Evolutionary conservation across 2,329 filamentous ascomycete species (phyloP), one percentile per base, ranked within the genome.

Genomic region (Talaromyces pinophilus): DNA sequence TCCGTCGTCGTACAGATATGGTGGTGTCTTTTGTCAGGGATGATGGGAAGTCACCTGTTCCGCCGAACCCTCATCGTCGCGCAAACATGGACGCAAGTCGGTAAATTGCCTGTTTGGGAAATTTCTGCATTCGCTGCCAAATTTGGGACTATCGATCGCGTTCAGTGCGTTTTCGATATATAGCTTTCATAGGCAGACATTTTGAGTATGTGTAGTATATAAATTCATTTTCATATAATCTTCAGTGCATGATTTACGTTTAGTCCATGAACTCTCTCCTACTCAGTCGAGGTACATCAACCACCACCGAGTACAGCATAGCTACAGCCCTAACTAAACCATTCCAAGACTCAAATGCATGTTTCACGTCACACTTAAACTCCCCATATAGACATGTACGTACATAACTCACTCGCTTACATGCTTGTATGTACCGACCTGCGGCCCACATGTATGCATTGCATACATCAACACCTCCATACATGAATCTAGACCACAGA

Each of bases 31-130:
- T 54, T 57, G 46, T 44, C 17, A 44, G 48, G 22, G 22, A 28
- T 19, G 22, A 28, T 19, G 35, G 19, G 25, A 62, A 62, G 40
- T 60, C 57, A 60, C 57, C 35, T 60, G 57, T 60, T 46, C 57
- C 11, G 19, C 22, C 17, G 17, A 46, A 60, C 57, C 57, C 57
- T 60, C 25, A n/a, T 33, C 22, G 1, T 25, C 52, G 10, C 28
- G 28, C 54, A 57, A 57, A 5, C 44, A 22, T 10, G 19, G 44
- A 57, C 10, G 57, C 19, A 44, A 40, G 22, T 44, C 38, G 13
- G 38, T 22, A 44, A 44, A 55, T 63, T 63, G n/a, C 61, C 61
- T 15, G 25, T 28, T 54, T 33, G 25, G 35, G 61, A 11, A 63
- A 55, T 44, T 63, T 13, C 17, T 54, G 28, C 28, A n/a, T 55